Evolutionary conservation across 75 land plant species (phyloP), one percentile per base, ranked within the genome.

Genomic region (Cryptomeria japonica): DNA sequence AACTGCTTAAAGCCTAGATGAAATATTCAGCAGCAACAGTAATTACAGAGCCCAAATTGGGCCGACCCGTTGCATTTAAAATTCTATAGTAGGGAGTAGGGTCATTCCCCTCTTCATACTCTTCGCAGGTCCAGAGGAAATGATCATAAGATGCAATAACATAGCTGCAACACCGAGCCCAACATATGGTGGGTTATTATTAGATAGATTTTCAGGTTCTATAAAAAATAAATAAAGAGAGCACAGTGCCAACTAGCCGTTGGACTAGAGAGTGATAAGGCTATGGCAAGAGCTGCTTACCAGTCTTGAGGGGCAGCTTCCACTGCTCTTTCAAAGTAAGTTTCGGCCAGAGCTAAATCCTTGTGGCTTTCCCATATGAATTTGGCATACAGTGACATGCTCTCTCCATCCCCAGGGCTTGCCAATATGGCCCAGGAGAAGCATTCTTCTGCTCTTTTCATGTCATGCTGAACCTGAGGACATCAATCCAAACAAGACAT

Each of bases 71-170:
- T 68, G 9, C 72, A 64, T 49, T 49, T 51, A n/a, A n/a, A 13
- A 51, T 13, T 13, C 2, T 51, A 51, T 14, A n/a, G n/a, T n/a
- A n/a, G n/a, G n/a, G n/a, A 14, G 72, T 7, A 25, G 28, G 72
- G 15, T 25, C 31, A 5, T 68, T 68, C 32, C 91, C 95, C 42
- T 93, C 95, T 0, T 94, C 95, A 28, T 8, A 31, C 15, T 91
- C 95, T 73, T 91, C 94, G 2, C 80, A 87, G 55, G 91, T 93
- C 96, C 96, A 95, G 86, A 95, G 80, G 75, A 95, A 95, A 36
- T 91, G 87, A 19, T 96, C 96, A 82, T 94, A 95, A 10, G 96
- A 89, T 37, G 91, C 94, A 87, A 91, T 13, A 37, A 95, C 96
- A 80, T 47, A 88, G 83, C 96, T 95, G 96, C 92, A 88, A 16